phyloP scores from a whole-genome alignment of 2,329 filamentous ascomycete species.

The Xylariaceae sp. region DNA sequence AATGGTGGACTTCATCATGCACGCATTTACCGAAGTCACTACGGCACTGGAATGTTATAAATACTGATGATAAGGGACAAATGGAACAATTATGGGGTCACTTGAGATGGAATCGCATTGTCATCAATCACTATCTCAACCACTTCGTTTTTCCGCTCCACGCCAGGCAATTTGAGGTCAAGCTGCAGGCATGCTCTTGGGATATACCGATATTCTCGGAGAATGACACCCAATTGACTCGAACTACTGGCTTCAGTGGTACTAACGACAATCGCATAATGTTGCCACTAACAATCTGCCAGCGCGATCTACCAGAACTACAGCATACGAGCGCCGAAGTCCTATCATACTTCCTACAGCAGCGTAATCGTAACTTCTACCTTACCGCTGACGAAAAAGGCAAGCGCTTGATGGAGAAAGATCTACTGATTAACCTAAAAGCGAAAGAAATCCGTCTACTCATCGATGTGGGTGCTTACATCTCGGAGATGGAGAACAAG shows the following conservation, averaged over 20 bases:
- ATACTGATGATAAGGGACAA: constrained; percentile 62
- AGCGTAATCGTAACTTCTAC: constrained; percentile 56
- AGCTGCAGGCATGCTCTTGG: constrained; percentile 71
- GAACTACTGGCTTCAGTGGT: constrained; percentile 67
- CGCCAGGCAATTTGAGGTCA: constrained; percentile 68
- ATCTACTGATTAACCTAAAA: constrained; percentile 47
- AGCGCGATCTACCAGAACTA: constrained; percentile 63
- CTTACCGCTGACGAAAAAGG: constrained; percentile 39
- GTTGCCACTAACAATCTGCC: constrained; percentile 65
- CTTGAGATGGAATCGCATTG: constrained; percentile 54
- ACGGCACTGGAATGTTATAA: constrained; percentile 61
- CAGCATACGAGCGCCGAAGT: constrained; percentile 69
- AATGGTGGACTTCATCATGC: constrained; percentile 51
- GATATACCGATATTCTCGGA: constrained; percentile 61
- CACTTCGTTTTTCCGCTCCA: constrained; percentile 69
- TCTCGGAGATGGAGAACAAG: constrained; percentile 66
- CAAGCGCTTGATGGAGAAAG: constrained; percentile 51
- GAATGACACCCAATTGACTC: not conserved
- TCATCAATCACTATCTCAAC: constrained; percentile 67
- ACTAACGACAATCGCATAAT: constrained; percentile 70
- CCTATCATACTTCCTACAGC: constrained; percentile 61
- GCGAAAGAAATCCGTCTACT: constrained; percentile 49
- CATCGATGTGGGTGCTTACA: constrained; percentile 69
- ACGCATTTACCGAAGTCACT: constrained; percentile 52
- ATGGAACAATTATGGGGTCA: constrained; percentile 55